Conservation (phyloP, 306 rosid species). For the Begonia peltatifolia region DNA sequence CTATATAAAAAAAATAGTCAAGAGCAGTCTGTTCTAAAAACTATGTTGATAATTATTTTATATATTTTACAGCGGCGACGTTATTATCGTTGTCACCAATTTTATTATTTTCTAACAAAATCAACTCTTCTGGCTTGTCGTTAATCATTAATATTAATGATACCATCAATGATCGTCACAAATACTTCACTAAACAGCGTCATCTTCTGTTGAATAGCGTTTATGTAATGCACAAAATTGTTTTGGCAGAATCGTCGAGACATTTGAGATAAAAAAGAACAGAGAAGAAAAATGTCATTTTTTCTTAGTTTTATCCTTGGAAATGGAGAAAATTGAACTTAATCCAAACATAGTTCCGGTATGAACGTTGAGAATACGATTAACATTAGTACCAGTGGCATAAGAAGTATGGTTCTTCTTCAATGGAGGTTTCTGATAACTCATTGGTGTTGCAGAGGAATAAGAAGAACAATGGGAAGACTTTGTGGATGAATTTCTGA, state of each 20-base stretch:
- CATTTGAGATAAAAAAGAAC: neutral
- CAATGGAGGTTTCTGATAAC: constrained; percentile 58
- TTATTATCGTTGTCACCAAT: too few species aligned
- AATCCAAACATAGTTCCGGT: constrained; percentile 53
- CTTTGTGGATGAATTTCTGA: constrained; percentile 20
- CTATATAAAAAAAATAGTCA: too few species aligned
- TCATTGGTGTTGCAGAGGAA: constrained; percentile 1
- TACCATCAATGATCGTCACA: too few species aligned
- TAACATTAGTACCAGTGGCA: constrained; percentile 33
- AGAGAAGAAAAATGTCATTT: constrained; percentile 17
- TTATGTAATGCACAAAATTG: neutral
- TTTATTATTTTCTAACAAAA: too few species aligned
- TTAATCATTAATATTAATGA: too few species aligned
- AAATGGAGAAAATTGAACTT: constrained; percentile 62
- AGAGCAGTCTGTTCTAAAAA: too few species aligned
- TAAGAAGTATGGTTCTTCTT: constrained; percentile 45
- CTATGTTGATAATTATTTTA: too few species aligned
- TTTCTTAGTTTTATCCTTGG: constrained; percentile 49
- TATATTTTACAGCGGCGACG: too few species aligned
- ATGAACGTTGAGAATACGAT: constrained; percentile 63
- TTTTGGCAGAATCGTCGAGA: neutral
- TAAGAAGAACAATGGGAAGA: constrained; percentile 12
- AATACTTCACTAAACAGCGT: too few species aligned
- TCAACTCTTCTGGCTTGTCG: too few species aligned
- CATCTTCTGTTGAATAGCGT: too few species aligned